Percentiles rank a stretch among this genome's conserved stretches.
Evolutionary conservation across 805 yeast genomes (phyloP).

Genomic region (Wickerhamomyces chambardii): DNA sequence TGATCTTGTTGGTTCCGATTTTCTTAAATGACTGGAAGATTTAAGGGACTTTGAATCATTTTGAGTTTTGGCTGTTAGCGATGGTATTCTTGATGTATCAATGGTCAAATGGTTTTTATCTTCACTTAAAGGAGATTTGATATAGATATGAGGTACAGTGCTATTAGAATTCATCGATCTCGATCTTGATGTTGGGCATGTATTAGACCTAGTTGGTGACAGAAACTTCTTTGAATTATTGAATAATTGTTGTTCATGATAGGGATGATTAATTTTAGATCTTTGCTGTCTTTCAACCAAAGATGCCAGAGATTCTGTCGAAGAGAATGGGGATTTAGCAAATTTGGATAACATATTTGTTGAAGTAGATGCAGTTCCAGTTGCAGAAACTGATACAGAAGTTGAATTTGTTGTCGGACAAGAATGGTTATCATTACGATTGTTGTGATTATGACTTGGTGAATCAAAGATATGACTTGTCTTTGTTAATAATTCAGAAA

Average conservation of each 20-base stretch:
- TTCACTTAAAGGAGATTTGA: slow-evolving; percentile 3
- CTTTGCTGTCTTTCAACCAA: slow-evolving; percentile 30
- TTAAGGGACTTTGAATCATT: neutral
- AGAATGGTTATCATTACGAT: no score
- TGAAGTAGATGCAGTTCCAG: no score
- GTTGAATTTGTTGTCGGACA: no score
- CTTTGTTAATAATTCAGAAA: neutral
- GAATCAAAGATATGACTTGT: neutral
- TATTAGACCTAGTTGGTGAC: neutral
- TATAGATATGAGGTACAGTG: slow-evolving; percentile 1
- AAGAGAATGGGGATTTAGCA: slow-evolving; percentile 17
- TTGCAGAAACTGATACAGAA: no score
- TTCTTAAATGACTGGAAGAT: slow-evolving; percentile 4
- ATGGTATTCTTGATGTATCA: neutral
- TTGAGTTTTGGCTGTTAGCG: no score
- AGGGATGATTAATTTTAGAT: slow-evolving; percentile 31
- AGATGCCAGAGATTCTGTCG: slow-evolving; percentile 26
- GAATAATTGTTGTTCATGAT: slow-evolving; percentile 25
- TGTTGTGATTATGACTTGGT: neutral
- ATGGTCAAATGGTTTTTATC: neutral
- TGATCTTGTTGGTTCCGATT: slow-evolving; percentile 11
- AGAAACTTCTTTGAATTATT: slow-evolving; percentile 6
- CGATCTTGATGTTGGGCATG: neutral
- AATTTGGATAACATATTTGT: neutral
- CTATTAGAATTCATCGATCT: no score